Base-by-base conservation (phyloP, 1,139 yeast species). In the Candida smagusa region DNA sequence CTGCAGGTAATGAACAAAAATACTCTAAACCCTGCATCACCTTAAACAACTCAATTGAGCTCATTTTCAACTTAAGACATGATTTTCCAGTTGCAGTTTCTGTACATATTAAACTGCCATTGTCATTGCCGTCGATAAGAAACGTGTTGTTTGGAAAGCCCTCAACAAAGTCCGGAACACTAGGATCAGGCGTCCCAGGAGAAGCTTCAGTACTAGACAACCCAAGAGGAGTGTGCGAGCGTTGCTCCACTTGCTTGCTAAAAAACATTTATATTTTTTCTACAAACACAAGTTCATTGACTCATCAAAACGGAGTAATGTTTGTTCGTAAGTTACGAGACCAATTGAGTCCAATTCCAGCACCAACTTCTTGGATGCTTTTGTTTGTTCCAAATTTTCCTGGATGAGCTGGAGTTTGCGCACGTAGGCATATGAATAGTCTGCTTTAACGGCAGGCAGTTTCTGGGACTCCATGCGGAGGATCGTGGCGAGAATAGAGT, bases 1-100 rank as follows among this genome's bases (percentile, higher is more conserved):
- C 73, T 40, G 69, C 68, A 2, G 76, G 74, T 44, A 70, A 65
- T 2, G 73, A 66, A 43, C 75, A 71, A 45, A 69, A 68, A 44
- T 69, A 69, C 32, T 68, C 74, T 33, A 67, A 54, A 31, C 56
- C 58, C 42, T 72, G 77, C 77, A 72, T 72, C 24, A 65, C 66
- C 46, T 63, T 68, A 57, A 72, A 72, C 41, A 72, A 56, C 41
- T 67, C 64, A 31, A 69, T 55, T 30, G 67, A 62, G 42, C 65
- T 61, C 34, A 60, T 61, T 21, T 56, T 58, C 44, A 72, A 58
- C 44, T 68, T 68, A 42, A 72, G 57, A 43, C 77, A 72, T 4
- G 75, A 67, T 47, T 71, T 69, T 28, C 74, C 74, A n/a, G 73
- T 73, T 32, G 49, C 48, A 32, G 73, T 67, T 39, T 48, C 58